Evolutionary conservation across 768 basidiomycete genomes (phyloP).

Genomic region (Pulveroboletus sp.): DNA sequence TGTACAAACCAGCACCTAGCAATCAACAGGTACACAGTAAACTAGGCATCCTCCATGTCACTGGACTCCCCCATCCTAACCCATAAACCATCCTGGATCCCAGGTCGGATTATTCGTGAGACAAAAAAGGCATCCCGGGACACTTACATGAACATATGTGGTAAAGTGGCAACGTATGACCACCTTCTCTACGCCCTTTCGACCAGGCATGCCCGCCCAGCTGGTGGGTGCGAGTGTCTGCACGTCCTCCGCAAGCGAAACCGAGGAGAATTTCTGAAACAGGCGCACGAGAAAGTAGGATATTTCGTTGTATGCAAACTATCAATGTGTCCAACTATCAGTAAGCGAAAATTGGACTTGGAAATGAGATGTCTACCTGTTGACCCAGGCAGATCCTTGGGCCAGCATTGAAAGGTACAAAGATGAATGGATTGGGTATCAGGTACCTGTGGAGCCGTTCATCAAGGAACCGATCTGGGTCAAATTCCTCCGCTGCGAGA

Average conservation of each 20-base stretch:
- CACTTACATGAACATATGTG: constrained; percentile 43
- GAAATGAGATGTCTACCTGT: constrained; percentile 21
- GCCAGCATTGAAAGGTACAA: constrained; percentile 40
- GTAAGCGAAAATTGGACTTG: not conserved
- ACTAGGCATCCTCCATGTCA: too few relatives aligned
- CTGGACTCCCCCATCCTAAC: too few relatives aligned
- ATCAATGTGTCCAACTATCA: not conserved
- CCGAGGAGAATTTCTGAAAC: constrained; percentile 46
- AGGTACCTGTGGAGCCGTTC: constrained; percentile 51
- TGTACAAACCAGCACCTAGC: too few relatives aligned
- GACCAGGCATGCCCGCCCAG: constrained; percentile 35
- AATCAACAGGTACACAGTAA: too few relatives aligned
- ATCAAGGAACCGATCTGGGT: constrained; percentile 66
- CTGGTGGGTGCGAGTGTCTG: constrained; percentile 42
- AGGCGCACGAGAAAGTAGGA: constrained; percentile 61
- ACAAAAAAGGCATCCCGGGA: not conserved
- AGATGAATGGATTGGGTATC: constrained; percentile 49
- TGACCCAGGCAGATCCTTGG: constrained; percentile 37
- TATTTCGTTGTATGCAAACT: constrained; percentile 64
- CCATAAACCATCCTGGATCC: constrained; percentile 16
- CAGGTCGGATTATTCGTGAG: not conserved
- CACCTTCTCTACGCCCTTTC: constrained; percentile 44
- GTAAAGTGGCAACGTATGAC: constrained; percentile 49
- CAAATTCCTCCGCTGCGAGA: constrained; percentile 47
- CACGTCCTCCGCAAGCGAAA: constrained; percentile 42